phyloP scores from a whole-genome alignment of 345 rosid genomes.

The Psidium friedrichsthalianum region DNA sequence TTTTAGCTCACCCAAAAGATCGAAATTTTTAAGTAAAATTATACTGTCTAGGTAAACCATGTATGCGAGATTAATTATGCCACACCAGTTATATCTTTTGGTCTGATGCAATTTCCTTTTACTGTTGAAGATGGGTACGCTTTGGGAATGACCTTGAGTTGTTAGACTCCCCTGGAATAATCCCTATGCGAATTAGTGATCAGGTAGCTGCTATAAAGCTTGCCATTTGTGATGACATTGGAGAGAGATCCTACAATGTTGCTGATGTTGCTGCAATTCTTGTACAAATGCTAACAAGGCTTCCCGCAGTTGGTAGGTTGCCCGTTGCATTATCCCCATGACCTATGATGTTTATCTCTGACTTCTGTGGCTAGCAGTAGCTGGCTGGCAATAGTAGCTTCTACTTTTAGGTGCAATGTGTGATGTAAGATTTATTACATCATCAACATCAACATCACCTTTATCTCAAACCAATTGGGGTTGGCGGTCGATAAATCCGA shows the following conservation, averaged over 20 bases:
- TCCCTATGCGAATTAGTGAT: slow-evolving; percentile 89
- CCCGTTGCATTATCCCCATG: background rate
- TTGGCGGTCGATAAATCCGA: no score
- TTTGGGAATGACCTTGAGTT: slow-evolving; percentile 86
- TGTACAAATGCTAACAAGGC: slow-evolving; percentile 63
- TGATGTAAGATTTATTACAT: background rate
- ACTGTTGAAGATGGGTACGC: slow-evolving; percentile 42
- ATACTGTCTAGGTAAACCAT: background rate
- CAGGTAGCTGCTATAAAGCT: slow-evolving; percentile 92
- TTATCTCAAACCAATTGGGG: no score
- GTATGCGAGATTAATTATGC: background rate
- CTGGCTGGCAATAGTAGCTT: background rate
- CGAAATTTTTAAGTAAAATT: background rate
- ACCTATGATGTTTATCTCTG: background rate
- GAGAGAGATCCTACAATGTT: slow-evolving; percentile 84
- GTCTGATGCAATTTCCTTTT: background rate
- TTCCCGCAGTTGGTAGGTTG: slow-evolving; percentile 56
- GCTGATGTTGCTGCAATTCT: slow-evolving; percentile 83
- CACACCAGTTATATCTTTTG: background rate
- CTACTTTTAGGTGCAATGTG: background rate
- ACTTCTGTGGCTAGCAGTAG: background rate
- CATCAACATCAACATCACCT: no score
- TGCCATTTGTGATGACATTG: slow-evolving; percentile 93
- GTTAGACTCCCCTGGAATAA: slow-evolving; percentile 83
- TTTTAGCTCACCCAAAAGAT: background rate